phyloP scores from a whole-genome alignment of 2,329 filamentous ascomycete species.

The Remersonia thermophila region DNA sequence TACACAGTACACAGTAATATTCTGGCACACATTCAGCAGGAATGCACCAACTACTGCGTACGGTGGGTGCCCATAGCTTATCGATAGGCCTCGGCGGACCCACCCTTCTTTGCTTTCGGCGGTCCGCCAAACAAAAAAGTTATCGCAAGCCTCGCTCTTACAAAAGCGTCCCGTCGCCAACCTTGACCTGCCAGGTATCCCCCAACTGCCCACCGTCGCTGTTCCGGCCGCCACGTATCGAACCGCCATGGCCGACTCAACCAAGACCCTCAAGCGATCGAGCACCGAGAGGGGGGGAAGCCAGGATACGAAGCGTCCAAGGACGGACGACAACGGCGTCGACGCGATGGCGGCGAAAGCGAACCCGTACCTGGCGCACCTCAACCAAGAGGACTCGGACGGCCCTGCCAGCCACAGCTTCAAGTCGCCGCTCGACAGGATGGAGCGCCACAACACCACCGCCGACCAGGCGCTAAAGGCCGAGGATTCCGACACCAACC shows the following conservation, averaged over 20 bases:
- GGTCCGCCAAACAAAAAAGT: neutral
- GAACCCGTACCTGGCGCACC: slow-evolving; percentile 90
- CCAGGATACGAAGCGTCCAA: slow-evolving; percentile 22
- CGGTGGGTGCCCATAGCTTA: too few species aligned
- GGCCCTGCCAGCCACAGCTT: slow-evolving; percentile 26
- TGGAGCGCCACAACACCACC: slow-evolving; percentile 72
- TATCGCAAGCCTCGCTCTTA: neutral
- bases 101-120: too few species aligned
- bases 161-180: too few species aligned
- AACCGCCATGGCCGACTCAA: slow-evolving; percentile 27
- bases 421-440: slow-evolving; percentile 44
- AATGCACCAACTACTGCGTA: too few species aligned
- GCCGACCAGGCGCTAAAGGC: slow-evolving; percentile 57
- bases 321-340: slow-evolving; percentile 24
- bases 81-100: too few species aligned
- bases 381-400: too few species aligned
- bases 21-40: too few species aligned
- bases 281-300: slow-evolving; percentile 30
- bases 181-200: too few species aligned
- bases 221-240: neutral
- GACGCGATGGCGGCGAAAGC: slow-evolving; percentile 23
- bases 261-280: slow-evolving; percentile 30
- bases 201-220: too few species aligned
- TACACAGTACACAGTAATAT: too few species aligned
- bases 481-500: slow-evolving; percentile 72